Conservation (phyloP, 768 basidiomycete species). For the Austroboletus eburneus region DNA sequence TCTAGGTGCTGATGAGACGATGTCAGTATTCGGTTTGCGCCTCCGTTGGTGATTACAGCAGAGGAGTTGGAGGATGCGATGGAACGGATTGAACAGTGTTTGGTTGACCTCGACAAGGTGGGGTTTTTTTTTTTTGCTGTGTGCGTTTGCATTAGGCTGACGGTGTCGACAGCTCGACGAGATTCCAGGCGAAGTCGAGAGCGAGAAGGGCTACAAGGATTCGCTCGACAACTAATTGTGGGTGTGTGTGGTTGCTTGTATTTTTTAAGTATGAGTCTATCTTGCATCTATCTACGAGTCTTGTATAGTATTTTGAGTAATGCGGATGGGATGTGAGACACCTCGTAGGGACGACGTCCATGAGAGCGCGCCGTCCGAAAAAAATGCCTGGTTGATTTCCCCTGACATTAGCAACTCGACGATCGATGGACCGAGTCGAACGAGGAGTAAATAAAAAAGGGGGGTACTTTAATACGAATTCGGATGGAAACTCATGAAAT, state of each 20-base stretch:
- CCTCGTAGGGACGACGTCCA: slow-evolving; percentile 58
- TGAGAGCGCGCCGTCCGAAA: slow-evolving; percentile 44
- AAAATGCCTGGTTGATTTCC: slow-evolving; percentile 49
- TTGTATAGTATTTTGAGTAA: slow-evolving; percentile 6
- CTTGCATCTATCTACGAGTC: slow-evolving; percentile 1
- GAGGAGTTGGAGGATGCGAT: slow-evolving; percentile 75
- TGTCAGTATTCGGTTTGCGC: slow-evolving; percentile 88
- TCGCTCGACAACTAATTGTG: slow-evolving; percentile 20
- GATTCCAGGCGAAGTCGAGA: slow-evolving; percentile 63
- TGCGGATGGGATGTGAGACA: slow-evolving; percentile 42
- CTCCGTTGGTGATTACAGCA: slow-evolving; percentile 92
- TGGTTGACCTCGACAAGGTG: slow-evolving; percentile 76
- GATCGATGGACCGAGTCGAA: slow-evolving; percentile 40
- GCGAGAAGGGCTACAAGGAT: slow-evolving; percentile 55
- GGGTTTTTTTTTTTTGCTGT: background rate
- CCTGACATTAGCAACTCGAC: slow-evolving; percentile 51
- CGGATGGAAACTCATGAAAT: too few relatives aligned
- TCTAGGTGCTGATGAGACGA: background rate
- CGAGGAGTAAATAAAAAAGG: slow-evolving; percentile 46
- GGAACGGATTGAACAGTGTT: slow-evolving; percentile 66
- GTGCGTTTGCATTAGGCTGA: background rate
- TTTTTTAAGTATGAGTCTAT: too few relatives aligned
- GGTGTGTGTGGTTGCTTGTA: too few relatives aligned
- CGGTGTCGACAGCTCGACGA: slow-evolving; percentile 38
- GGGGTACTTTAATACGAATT: too few relatives aligned